Percentiles rank a stretch among this genome's conserved stretches.
phyloP scores from a whole-genome alignment of 1,284 basidiomycete species.

The Sporisorium scitamineum region DNA sequence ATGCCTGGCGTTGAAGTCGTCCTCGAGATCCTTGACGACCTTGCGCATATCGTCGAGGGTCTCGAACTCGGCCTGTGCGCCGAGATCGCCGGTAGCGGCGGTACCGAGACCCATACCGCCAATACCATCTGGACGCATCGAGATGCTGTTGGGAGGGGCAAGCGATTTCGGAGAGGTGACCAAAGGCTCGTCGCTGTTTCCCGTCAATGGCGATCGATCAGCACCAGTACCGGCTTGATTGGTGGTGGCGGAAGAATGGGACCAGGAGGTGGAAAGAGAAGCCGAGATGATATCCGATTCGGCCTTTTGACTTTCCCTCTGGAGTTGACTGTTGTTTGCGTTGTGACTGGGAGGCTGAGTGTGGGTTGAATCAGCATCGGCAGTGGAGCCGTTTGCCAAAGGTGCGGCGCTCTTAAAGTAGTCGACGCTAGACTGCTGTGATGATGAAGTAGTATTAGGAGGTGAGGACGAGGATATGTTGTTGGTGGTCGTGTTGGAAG shows the following conservation, averaged over 20 bases:
- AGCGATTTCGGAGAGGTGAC: slow-evolving; percentile 26
- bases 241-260: slow-evolving; percentile 7
- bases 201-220: slow-evolving; percentile 6
- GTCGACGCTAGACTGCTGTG: slow-evolving; percentile 25
- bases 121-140: slow-evolving; percentile 61
- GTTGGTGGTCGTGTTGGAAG: slow-evolving; percentile 5
- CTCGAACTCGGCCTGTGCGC: slow-evolving; percentile 53
- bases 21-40: slow-evolving; percentile 57
- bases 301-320: slow-evolving; percentile 33
- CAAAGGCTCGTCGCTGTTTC: slow-evolving; percentile 13
- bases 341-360: neutral
- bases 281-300: slow-evolving; percentile 50
- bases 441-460: slow-evolving; percentile 10
- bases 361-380: slow-evolving; percentile 7
- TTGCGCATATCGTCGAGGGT: slow-evolving; percentile 57
- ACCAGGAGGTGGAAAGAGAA: slow-evolving; percentile 25
- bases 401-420: slow-evolving; percentile 36
- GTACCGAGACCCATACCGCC: slow-evolving; percentile 60
- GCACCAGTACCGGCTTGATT: slow-evolving; percentile 1
- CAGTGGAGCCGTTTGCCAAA: neutral
- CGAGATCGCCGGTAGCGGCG: slow-evolving; percentile 63
- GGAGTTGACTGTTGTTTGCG: slow-evolving; percentile 8
- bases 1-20: slow-evolving; percentile 62
- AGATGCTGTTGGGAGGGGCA: slow-evolving; percentile 28
- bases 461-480: neutral